A percentile compares a stretch with the other conserved stretches of the same genome.
Conservation (phyloP, 73 alveolate genomes). For the Tetrahymena thermophila region DNA sequence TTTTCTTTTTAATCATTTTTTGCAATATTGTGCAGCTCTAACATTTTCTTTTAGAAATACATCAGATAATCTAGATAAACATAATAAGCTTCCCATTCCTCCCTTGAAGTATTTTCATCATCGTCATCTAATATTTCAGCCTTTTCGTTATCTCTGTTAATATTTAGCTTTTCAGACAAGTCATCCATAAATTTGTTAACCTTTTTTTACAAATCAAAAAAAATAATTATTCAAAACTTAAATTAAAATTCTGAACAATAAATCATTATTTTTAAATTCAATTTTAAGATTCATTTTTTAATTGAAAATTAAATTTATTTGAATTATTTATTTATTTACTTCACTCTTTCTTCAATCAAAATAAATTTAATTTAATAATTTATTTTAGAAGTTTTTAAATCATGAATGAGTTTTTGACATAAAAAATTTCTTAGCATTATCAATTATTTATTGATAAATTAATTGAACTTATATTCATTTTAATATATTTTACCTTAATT, state of each 20-base stretch:
- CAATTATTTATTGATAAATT: too few relatives aligned
- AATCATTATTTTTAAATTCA: too few relatives aligned
- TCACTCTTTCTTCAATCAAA: too few relatives aligned
- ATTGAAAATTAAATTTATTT: too few relatives aligned
- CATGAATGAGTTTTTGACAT: too few relatives aligned
- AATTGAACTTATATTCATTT: too few relatives aligned
- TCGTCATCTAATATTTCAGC: conserved; percentile 15
- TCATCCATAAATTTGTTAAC: neutral
- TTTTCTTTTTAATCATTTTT: conserved; percentile 6
- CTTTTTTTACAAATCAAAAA: neutral
- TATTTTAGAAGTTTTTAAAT: too few relatives aligned
- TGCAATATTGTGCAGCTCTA: neutral
- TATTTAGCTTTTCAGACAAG: neutral
- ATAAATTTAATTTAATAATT: too few relatives aligned
- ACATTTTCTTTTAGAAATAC: neutral
- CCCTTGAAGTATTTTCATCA: conserved; percentile 16
- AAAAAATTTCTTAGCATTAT: too few relatives aligned
- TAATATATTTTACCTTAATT: neutral
- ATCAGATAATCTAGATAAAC: conserved; percentile 10
- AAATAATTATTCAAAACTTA: neutral
- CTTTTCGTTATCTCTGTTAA: conserved; percentile 15
- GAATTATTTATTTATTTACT: too few relatives aligned
- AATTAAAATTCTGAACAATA: neutral
- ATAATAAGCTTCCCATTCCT: conserved; percentile 36
- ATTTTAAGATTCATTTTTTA: too few relatives aligned